phyloP scores from a whole-genome alignment of 768 basidiomycete species.

The Mycena olivaceomarginata region DNA sequence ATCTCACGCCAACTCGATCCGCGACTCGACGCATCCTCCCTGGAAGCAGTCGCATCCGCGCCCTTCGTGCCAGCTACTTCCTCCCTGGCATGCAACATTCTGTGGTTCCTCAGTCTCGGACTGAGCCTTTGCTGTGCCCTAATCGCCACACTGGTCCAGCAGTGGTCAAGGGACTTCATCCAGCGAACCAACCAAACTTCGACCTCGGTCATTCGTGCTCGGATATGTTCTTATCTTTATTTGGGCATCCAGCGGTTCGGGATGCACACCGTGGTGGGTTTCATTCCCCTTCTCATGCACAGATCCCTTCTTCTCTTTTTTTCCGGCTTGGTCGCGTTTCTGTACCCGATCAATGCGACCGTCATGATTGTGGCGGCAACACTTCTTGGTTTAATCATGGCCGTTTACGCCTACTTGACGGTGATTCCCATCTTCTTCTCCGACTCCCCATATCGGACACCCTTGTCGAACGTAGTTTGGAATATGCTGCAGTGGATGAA shows the following conservation, averaged over 20 bases:
- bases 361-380: background rate
- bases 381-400: background rate
- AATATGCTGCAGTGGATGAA: background rate
- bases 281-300: background rate
- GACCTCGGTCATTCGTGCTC: slow-evolving; percentile 12
- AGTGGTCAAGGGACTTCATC: slow-evolving; percentile 25
- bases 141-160: slow-evolving; percentile 28
- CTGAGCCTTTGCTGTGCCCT: slow-evolving; percentile 32
- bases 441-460: slow-evolving; percentile 24
- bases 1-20: slow-evolving; percentile 5
- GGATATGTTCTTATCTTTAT: slow-evolving; percentile 10
- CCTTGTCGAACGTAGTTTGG: slow-evolving; percentile 16
- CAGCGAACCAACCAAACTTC: background rate
- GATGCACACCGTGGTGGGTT: background rate
- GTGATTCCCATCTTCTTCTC: background rate
- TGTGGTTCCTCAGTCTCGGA: too few relatives aligned
- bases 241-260: slow-evolving; percentile 17
- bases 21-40: background rate
- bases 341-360: slow-evolving; percentile 1
- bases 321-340: slow-evolving; percentile 22
- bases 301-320: slow-evolving; percentile 25
- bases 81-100: slow-evolving; percentile 6
- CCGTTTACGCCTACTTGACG: background rate
- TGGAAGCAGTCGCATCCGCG: background rate
- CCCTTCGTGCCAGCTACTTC: background rate